Evolutionary conservation across 2,329 filamentous ascomycete species (phyloP).

Genomic region (Ophiocordyceps sinensis): DNA sequence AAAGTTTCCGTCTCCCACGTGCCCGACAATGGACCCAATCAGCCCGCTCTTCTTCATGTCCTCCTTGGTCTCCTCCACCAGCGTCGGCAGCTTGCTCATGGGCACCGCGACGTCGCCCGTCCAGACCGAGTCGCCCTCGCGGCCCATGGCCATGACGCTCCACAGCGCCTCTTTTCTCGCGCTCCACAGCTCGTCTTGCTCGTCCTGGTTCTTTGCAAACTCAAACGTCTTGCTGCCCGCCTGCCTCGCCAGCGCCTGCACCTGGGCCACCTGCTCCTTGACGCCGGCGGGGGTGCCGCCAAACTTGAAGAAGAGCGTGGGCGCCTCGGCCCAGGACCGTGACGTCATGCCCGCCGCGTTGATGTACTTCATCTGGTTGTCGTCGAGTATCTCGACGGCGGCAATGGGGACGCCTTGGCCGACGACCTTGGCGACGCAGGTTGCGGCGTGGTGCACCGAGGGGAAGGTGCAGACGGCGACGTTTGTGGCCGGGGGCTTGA

Average conservation of each 20-base stretch:
- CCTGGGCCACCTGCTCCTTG: conserved; percentile 62
- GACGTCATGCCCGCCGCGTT: conserved; percentile 52
- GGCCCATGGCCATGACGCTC: conserved; percentile 58
- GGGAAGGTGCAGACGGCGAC: conserved; percentile 58
- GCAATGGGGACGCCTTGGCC: conserved; percentile 70
- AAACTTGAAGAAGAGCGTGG: conserved; percentile 79
- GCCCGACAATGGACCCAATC: conserved; percentile 45
- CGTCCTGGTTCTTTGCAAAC: conserved; percentile 55
- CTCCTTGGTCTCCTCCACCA: conserved; percentile 58
- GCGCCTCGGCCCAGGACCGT: conserved; percentile 54
- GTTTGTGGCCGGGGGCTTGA: conserved; percentile 62
- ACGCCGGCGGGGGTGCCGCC: conserved; percentile 54
- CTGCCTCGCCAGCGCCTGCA: conserved; percentile 46
- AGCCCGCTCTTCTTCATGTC: conserved; percentile 27
- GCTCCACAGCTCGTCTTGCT: conserved; percentile 68
- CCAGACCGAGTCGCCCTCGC: conserved; percentile 60
- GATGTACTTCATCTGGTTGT: conserved; percentile 69
- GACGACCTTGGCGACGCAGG: conserved; percentile 70
- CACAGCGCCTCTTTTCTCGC: conserved; percentile 74
- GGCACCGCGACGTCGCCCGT: conserved; percentile 79
- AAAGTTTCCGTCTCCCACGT: conserved; percentile 70
- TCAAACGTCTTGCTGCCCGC: conserved; percentile 57
- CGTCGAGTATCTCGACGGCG: conserved; percentile 85
- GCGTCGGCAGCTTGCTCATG: conserved; percentile 55
- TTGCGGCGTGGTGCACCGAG: conserved; percentile 53